Evolutionary conservation across 106 monocot genomes (phyloP).

Genomic region (Allium sativum): DNA sequence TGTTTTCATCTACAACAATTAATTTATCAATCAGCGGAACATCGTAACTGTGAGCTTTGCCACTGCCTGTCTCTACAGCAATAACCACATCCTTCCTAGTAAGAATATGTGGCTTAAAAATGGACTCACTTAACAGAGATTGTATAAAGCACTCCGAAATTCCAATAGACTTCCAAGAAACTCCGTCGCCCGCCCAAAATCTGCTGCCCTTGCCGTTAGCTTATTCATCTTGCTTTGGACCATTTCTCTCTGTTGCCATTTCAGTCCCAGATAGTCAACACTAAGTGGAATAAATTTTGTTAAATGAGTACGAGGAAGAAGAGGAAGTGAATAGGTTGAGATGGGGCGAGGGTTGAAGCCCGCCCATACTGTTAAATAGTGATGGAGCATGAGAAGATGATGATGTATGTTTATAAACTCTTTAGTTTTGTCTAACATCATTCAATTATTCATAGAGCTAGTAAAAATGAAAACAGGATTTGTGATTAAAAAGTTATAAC

Average conservation of each 20-base stretch:
- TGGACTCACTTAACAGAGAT: slow-evolving; percentile 33
- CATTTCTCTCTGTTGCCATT: not conserved
- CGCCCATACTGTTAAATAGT: not conserved
- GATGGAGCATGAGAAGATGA: not conserved
- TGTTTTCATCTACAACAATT: not conserved
- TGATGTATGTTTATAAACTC: not conserved
- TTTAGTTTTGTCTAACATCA: too few relatives aligned
- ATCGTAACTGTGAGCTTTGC: slow-evolving; percentile 91
- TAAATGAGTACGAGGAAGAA: too few relatives aligned
- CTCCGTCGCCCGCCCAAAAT: slow-evolving; percentile 62
- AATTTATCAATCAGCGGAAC: slow-evolving; percentile 73
- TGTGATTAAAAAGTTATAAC: too few relatives aligned
- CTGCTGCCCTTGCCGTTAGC: not conserved
- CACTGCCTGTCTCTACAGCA: slow-evolving; percentile 96
- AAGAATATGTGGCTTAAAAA: slow-evolving; percentile 65
- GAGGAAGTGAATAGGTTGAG: too few relatives aligned
- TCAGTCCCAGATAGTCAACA: not conserved
- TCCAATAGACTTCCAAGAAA: slow-evolving; percentile 71
- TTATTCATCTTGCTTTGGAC: not conserved
- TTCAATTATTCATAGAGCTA: too few relatives aligned
- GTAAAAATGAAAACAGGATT: too few relatives aligned
- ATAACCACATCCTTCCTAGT: slow-evolving; percentile 69
- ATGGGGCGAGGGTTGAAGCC: not conserved
- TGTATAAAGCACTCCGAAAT: slow-evolving; percentile 45
- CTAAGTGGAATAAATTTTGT: too few relatives aligned